Conservation (phyloP, 2,329 filamentous ascomycete genomes). For the Penicillium sp. region DNA sequence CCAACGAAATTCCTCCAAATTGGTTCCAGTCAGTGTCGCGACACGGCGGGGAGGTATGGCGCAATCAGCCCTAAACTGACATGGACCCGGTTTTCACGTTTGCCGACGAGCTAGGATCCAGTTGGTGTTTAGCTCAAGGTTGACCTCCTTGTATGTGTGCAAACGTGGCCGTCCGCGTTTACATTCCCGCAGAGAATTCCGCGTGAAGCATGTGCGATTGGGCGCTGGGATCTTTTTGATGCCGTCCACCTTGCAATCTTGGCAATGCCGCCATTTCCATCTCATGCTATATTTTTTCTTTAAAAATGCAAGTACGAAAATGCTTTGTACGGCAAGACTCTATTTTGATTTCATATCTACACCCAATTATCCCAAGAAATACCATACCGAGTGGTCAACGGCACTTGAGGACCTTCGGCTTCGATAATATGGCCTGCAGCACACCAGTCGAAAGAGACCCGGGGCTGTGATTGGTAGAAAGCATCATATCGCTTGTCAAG, state of each 20-base stretch:
- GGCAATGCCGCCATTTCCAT: background rate
- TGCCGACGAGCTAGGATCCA: background rate
- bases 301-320: too few relatives aligned
- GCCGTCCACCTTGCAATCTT: background rate
- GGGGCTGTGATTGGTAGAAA: slow-evolving; percentile 34
- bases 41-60: slow-evolving; percentile 23
- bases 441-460: slow-evolving; percentile 36
- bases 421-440: slow-evolving; percentile 37
- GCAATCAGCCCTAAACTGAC: slow-evolving; percentile 15
- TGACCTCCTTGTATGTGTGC: background rate
- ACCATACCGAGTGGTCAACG: slow-evolving; percentile 18
- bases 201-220: background rate
- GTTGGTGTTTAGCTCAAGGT: too few relatives aligned
- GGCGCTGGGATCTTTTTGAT: background rate
- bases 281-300: background rate
- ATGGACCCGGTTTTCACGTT: background rate
- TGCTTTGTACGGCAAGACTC: too few relatives aligned
- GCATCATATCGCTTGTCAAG: slow-evolving; percentile 29
- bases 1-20: background rate
- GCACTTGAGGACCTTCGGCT: slow-evolving; percentile 35
- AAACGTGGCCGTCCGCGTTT: background rate
- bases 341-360: too few relatives aligned
- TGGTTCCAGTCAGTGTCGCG: slow-evolving; percentile 10
- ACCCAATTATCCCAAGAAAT: slow-evolving; percentile 26
- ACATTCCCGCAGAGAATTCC: background rate